Evolutionary conservation across 768 basidiomycete species (phyloP).

Genomic region (Serendipita indica): DNA sequence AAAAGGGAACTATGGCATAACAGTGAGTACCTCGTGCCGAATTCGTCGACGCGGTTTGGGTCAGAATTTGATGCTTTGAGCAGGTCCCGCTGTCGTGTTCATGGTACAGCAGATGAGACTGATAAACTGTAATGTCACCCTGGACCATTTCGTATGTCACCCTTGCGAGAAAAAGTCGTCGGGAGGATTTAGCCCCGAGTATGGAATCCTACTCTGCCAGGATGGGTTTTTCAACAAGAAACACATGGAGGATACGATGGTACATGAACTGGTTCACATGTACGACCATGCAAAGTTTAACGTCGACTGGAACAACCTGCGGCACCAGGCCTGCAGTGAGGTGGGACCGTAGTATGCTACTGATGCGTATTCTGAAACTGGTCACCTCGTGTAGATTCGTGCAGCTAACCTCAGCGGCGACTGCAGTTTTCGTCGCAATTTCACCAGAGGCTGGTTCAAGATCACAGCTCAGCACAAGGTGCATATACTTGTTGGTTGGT

Average conservation of each 20-base stretch:
- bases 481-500: constrained; percentile 16
- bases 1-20: constrained; percentile 52
- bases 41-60: background rate
- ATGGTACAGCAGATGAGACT: constrained; percentile 82
- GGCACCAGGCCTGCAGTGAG: constrained; percentile 96
- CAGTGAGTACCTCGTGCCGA: constrained; percentile 36
- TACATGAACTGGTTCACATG: constrained; percentile 89
- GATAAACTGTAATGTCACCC: constrained; percentile 54
- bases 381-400: constrained; percentile 50
- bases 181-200: constrained; percentile 70
- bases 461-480: constrained; percentile 96
- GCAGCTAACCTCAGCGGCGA: constrained; percentile 91
- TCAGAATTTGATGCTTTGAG: background rate
- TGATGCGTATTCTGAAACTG: constrained; percentile 7
- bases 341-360: constrained; percentile 26
- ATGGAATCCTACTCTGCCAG: constrained; percentile 73
- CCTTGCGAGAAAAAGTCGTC: constrained; percentile 61
- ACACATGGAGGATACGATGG: constrained; percentile 86
- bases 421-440: constrained; percentile 72
- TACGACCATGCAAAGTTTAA: constrained; percentile 94
- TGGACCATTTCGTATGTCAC: constrained; percentile 63
- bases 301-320: constrained; percentile 76
- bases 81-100: constrained; percentile 78
- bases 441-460: constrained; percentile 55
- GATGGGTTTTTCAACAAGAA: constrained; percentile 64